phyloP scores from a whole-genome alignment of 139 green algal species.

The Chlorella ohadii region DNA sequence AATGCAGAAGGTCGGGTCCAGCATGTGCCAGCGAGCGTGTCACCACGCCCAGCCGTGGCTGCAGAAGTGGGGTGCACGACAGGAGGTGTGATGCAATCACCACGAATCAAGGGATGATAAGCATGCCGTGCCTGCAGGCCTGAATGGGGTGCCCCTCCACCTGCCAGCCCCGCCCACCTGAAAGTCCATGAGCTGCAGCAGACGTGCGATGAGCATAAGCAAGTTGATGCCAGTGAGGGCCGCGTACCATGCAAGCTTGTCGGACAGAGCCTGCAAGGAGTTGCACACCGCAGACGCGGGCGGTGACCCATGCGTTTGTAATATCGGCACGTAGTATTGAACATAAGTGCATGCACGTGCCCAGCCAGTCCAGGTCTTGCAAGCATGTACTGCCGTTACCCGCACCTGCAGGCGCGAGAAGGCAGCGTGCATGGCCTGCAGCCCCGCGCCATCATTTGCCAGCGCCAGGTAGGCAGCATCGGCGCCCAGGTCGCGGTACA shows the following conservation, averaged over 20 bases:
- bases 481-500: conserved; percentile 69
- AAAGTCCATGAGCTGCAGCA: conserved; percentile 93
- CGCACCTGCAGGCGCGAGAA: conserved; percentile 52
- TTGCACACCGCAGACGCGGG: not conserved
- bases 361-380: too few relatives aligned
- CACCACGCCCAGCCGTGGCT: conserved; percentile 53
- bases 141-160: too few relatives aligned
- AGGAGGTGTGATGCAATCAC: too few relatives aligned
- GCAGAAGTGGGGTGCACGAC: not conserved
- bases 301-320: too few relatives aligned
- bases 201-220: conserved; percentile 80
- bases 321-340: too few relatives aligned
- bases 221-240: conserved; percentile 87
- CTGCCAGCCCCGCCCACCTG: conserved; percentile 84
- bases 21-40: conserved; percentile 81
- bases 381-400: too few relatives aligned
- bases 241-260: conserved; percentile 81
- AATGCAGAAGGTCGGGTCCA: conserved; percentile 84
- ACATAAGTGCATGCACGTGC: too few relatives aligned
- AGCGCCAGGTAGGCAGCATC: conserved; percentile 75
- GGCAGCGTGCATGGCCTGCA: conserved; percentile 42
- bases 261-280: conserved; percentile 54
- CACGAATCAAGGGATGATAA: too few relatives aligned
- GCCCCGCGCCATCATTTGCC: conserved; percentile 37
- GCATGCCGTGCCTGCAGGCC: too few relatives aligned